Base-by-base conservation (phyloP, 2,329 filamentous ascomycete species). In the Talaromyces piceae region DNA sequence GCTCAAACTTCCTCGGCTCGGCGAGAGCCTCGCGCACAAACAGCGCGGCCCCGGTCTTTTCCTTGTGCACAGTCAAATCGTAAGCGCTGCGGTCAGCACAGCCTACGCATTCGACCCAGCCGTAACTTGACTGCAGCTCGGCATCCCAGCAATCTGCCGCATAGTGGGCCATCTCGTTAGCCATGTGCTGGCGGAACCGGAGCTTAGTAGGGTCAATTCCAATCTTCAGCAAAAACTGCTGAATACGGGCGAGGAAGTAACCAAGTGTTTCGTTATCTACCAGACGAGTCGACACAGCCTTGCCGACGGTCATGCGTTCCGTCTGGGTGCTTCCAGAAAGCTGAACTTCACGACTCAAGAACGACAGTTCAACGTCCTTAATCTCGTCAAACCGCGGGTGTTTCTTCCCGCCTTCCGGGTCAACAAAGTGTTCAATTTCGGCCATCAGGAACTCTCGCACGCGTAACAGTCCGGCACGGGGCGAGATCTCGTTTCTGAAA, bases 371-470 rank as follows among this genome's bases (percentile, higher is more conserved):
- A 44, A 93, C 73, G 60, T 95, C 77, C 65, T 88, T 84, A 53
- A 98, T 84, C 63, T 95, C 88, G 43, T 82, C 73, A 72, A 98
- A 98, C 51, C 91, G 86, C 48, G 79, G 73, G 69, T 98, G 93
- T 74, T 93, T 94, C 82, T 98, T 98, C 72, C 90, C 89, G 65
- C 89, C 83, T 64, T 93, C 79, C 9, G 93, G 93, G 64, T 98
- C 93, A 59, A 98, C 93, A 66, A 88, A 98, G 71, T 98, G 93
- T 76, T 98, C 93, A 61, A 98, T 95, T 73, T 98, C 93, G 22
- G 91, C 93, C 93, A 98, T 97, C 62, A 96, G 74, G 74, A 98
- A 97, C 70, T 98, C 93, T 62, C 93, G 88, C 41, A 98, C 93
- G 61, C 93, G 87, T 53, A 98, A 75, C 37, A 98, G 83, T 72